Evolutionary conservation across 1,284 basidiomycete genomes (phyloP), one percentile per base, ranked within the genome.

Genomic region (Heterobasidion occidentale): DNA sequence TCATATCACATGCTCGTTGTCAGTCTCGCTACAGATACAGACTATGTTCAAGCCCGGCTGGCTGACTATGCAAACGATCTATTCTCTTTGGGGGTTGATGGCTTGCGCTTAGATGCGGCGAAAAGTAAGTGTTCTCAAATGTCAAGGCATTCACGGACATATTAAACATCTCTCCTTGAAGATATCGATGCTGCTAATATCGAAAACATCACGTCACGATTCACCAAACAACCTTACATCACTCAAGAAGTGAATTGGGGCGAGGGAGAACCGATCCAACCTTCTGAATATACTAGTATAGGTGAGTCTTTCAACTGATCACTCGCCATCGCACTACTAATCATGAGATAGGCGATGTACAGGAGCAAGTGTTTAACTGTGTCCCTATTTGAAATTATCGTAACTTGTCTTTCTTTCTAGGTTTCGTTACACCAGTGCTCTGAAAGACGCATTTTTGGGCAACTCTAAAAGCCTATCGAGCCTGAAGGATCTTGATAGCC

Each of bases 51-150:
- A 35, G 65, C 65, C 0, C 67, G 73, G 8, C 74, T 87, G 1
- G 83, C 82, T 0, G 61, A 69, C 14, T 86, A 86, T 65, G 80
- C 65, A 2, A 84, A 86, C 60, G 82, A 87, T 54, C 67, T 87
- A 3, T 58, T 86, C 34, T 80, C 79, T 1, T 70, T 88, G 11
- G 85, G 84, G 2, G 77, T 81, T 1, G 82, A 83, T 62, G 86
- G 86, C 0, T 69, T 88, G 46, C 76, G 85, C 0, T 68, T 88
- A 38, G 86, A 89, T 66, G 84, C 86, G 7, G 77, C 84, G 0
- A 88, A 42, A 15, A 42, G 38, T 42, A 42, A 42, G 1, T 15
- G 9, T 15, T 15, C 15, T 1, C 15, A 9, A 2, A 15, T 9
- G 9, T 42, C 15, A 15, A 11, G 9, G 38, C 38, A 15, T 42